Evolutionary conservation across 2,329 filamentous ascomycete species (phyloP).

Genomic region (Anthostomella pinea): DNA sequence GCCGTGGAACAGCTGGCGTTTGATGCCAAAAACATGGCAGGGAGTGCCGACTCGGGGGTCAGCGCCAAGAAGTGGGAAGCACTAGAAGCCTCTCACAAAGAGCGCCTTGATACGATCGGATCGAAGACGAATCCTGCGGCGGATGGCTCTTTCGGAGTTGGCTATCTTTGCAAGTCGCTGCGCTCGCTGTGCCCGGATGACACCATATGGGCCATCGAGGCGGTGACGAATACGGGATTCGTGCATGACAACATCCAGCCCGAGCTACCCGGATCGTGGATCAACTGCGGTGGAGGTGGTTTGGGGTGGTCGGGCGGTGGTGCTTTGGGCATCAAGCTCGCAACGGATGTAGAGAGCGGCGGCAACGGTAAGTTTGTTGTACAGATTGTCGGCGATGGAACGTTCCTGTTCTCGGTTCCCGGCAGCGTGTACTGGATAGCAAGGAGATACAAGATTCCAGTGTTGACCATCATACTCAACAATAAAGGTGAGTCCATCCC

Average conservation of each 20-base stretch:
- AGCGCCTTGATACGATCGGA: constrained; percentile 59
- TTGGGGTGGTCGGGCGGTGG: constrained; percentile 54
- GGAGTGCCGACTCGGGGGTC: constrained; percentile 37
- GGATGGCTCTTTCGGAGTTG: constrained; percentile 61
- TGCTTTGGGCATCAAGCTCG: constrained; percentile 49
- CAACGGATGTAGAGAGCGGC: constrained; percentile 37
- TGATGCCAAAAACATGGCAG: constrained; percentile 41
- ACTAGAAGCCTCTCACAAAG: constrained; percentile 56
- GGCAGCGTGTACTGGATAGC: constrained; percentile 56
- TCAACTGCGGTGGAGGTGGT: constrained; percentile 53
- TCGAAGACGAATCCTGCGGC: constrained; percentile 53
- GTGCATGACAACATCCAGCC: constrained; percentile 68
- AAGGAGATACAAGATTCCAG: constrained; percentile 50
- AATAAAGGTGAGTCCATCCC: constrained; percentile 45
- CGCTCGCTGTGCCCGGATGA: constrained; percentile 38
- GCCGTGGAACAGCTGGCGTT: constrained; percentile 68
- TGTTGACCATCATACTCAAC: constrained; percentile 54
- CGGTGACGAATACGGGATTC: constrained; percentile 66
- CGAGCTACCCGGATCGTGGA: constrained; percentile 49
- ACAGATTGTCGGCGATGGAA: constrained; percentile 57
- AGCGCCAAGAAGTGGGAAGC: constrained; percentile 46
- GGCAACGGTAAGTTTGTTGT: constrained; percentile 49
- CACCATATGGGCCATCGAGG: constrained; percentile 72
- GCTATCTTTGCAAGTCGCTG: constrained; percentile 38
- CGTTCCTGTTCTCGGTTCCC: constrained; percentile 53